Evolutionary conservation across 2,329 filamentous ascomycete genomes (phyloP).

Genomic region (Alternaria arbusti): DNA sequence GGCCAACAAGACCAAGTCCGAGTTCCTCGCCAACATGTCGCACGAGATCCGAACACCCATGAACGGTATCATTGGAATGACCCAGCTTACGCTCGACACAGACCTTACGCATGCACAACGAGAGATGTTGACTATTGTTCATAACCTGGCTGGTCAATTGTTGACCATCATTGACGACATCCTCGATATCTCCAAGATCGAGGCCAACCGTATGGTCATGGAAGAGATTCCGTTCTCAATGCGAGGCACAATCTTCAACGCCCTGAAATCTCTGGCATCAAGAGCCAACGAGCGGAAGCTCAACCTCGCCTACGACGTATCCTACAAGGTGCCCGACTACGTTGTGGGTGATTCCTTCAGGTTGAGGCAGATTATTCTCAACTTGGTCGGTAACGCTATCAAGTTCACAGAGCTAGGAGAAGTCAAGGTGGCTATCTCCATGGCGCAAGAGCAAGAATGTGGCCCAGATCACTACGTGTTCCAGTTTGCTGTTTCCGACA

Average conservation of each 20-base stretch:
- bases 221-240: slow-evolving; percentile 97
- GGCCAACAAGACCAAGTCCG: slow-evolving; percentile 97
- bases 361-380: slow-evolving; percentile 93
- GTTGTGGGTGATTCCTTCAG: slow-evolving; percentile 97
- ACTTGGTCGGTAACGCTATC: slow-evolving; percentile 96
- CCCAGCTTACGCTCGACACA: slow-evolving; percentile 92
- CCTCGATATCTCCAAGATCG: slow-evolving; percentile 75
- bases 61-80: slow-evolving; percentile 99
- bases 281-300: slow-evolving; percentile 96
- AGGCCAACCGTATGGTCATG: slow-evolving; percentile 97
- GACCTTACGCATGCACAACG: slow-evolving; percentile 92
- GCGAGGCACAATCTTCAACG: slow-evolving; percentile 94
- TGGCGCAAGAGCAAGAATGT: slow-evolving; percentile 70
- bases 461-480: slow-evolving; percentile 83
- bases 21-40: slow-evolving; percentile 98
- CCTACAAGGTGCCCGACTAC: slow-evolving; percentile 91
- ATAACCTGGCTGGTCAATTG: slow-evolving; percentile 93
- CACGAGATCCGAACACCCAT: slow-evolving; percentile 98
- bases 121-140: slow-evolving; percentile 98
- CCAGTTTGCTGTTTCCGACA: slow-evolving; percentile 94
- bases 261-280: slow-evolving; percentile 93
- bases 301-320: slow-evolving; percentile 90
- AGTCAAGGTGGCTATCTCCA: slow-evolving; percentile 89
- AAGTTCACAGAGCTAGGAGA: slow-evolving; percentile 98
- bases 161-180: slow-evolving; percentile 93